Conservation (phyloP, 139 green algal genomes). For the Chlamydomonas schloesseri region DNA sequence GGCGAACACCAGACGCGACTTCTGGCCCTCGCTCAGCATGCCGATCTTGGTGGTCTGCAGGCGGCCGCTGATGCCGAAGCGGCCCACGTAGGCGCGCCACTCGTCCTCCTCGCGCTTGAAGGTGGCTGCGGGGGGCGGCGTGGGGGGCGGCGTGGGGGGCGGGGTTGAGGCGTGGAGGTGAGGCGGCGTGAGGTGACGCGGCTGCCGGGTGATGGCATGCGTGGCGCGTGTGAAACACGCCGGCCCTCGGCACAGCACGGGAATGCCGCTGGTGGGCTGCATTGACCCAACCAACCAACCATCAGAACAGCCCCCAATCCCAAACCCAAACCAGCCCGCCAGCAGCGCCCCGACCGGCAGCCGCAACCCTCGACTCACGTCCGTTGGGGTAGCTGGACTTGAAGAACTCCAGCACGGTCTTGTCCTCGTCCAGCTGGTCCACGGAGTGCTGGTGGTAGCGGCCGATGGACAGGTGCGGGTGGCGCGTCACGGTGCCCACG, state of each 20-base stretch:
- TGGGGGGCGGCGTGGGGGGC: too few species aligned
- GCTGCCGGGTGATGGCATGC: too few species aligned
- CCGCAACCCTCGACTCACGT: conserved; percentile 13
- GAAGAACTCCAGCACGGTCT: conserved; percentile 79
- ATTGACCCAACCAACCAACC: too few species aligned
- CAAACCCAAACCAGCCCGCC: too few species aligned
- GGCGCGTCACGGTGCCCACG: conserved; percentile 69
- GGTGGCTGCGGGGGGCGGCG: conserved; percentile 45
- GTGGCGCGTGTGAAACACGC: too few species aligned
- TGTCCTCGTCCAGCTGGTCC: conserved; percentile 65
- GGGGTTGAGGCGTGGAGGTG: too few species aligned
- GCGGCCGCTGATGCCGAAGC: conserved; percentile 80
- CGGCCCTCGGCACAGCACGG: too few species aligned
- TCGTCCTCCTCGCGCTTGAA: conserved; percentile 73
- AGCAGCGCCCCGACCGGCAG: background rate
- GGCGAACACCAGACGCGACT: conserved; percentile 94
- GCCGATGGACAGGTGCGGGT: conserved; percentile 80
- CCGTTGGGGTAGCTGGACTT: conserved; percentile 58
- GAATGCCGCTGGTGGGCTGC: too few species aligned
- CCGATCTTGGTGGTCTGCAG: conserved; percentile 79
- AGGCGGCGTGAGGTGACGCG: background rate
- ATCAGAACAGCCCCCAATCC: too few species aligned
- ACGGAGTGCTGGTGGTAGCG: conserved; percentile 79
- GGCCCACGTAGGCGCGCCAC: conserved; percentile 79
- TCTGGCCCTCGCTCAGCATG: conserved; percentile 92